Conservation (phyloP, 2,329 filamentous ascomycete genomes). For the Rasamsonia emersonii region DNA sequence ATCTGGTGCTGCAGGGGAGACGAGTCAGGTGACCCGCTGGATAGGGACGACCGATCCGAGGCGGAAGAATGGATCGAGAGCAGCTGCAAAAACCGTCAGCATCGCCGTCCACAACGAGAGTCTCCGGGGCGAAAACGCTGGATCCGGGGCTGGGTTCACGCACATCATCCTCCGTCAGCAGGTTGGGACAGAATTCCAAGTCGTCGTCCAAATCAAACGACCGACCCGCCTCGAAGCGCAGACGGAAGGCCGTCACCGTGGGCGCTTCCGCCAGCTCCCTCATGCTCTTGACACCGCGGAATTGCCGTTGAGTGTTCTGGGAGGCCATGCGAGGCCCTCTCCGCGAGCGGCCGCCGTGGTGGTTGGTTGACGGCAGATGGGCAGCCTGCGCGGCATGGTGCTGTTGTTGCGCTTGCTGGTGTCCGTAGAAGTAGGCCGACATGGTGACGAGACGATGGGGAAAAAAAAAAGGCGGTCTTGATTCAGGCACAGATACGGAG, state of each 20-base stretch:
- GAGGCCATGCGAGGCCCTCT: slow-evolving; percentile 71
- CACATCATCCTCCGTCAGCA: slow-evolving; percentile 92
- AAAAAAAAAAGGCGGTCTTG: no score
- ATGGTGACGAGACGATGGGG: slow-evolving; percentile 25
- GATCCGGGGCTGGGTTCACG: slow-evolving; percentile 15
- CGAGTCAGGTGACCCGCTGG: slow-evolving; percentile 84
- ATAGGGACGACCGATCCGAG: slow-evolving; percentile 89
- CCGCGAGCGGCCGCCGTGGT: slow-evolving; percentile 77
- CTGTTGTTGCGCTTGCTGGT: slow-evolving; percentile 33
- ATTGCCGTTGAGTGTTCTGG: slow-evolving; percentile 80
- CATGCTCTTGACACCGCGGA: slow-evolving; percentile 73
- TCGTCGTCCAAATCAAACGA: slow-evolving; percentile 96
- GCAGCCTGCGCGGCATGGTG: slow-evolving; percentile 45
- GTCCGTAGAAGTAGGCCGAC: slow-evolving; percentile 41
- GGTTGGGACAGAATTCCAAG: slow-evolving; percentile 85
- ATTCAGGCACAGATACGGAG: no score
- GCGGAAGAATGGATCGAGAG: slow-evolving; percentile 82
- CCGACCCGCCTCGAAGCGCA: slow-evolving; percentile 79
- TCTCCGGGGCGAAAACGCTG: neutral
- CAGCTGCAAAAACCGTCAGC: slow-evolving; percentile 47
- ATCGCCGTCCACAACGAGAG: neutral
- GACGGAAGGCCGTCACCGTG: slow-evolving; percentile 68
- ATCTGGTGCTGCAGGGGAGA: slow-evolving; percentile 82
- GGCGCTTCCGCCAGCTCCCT: slow-evolving; percentile 78
- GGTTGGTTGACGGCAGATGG: slow-evolving; percentile 47